A percentile compares a stretch with the other conserved stretches of the same genome.
Conservation (phyloP, 306 rosid genomes). For the Cucurbita maxima region DNA sequence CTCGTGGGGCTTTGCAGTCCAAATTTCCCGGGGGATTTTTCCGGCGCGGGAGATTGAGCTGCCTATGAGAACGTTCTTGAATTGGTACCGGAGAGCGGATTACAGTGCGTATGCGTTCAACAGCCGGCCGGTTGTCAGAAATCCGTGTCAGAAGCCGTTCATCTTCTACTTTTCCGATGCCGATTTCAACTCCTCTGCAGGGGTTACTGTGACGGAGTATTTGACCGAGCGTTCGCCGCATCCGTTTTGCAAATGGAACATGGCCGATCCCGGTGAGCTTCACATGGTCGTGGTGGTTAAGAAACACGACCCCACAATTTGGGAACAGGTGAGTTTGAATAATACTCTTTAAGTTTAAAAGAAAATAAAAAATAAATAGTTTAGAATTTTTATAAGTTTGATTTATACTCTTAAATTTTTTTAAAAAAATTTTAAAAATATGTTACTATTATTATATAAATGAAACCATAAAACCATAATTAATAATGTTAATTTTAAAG, state of each 20-base stretch:
- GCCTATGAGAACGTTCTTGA: constrained; percentile 87
- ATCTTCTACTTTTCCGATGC: constrained; percentile 63
- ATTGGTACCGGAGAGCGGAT: constrained; percentile 87
- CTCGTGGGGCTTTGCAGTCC: constrained; percentile 91
- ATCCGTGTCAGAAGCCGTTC: constrained; percentile 84
- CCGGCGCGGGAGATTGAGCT: constrained; percentile 74
- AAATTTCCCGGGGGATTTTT: constrained; percentile 64
- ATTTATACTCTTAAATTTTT: no score
- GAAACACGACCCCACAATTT: constrained; percentile 58
- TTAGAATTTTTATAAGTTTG: no score
- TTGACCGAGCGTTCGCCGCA: constrained; percentile 35
- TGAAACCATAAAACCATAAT: no score
- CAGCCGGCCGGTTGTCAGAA: constrained; percentile 76
- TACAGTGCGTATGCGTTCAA: constrained; percentile 90
- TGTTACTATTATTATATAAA: no score
- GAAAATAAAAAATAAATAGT: no score
- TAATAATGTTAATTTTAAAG: no score
- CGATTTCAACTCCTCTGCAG: constrained; percentile 16
- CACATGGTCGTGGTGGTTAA: constrained; percentile 38
- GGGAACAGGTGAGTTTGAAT: constrained; percentile 19
- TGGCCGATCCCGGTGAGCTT: constrained; percentile 48
- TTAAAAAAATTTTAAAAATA: no score
- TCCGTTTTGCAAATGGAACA: constrained; percentile 71
- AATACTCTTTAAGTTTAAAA: no score
- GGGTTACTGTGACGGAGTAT: constrained; percentile 39